Base-by-base conservation (phyloP, 164 flowering plant genomes). In the Vitis riparia region DNA sequence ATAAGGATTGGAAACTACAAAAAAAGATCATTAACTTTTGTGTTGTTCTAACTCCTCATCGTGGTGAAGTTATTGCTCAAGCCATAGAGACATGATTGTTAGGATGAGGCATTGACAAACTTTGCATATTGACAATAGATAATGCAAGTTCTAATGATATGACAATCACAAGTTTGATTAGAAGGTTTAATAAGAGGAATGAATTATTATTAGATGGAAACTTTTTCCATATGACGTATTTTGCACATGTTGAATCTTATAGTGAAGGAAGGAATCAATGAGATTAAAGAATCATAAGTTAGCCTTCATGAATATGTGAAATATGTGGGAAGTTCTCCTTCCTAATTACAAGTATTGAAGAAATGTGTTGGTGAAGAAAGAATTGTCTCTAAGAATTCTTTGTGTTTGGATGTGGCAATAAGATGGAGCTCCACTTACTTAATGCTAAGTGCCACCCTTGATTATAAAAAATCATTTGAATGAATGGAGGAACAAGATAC, bases 131-230 rank as follows among this genome's bases (percentile, higher is more conserved):
- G 0, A 62, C 68, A 0, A 44, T 74, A 15, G 77, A 74, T 27
- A 74, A 74, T 59, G 68, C 65, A 0, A 63, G 19, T 44, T 16
- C 72, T 2, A 68, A 74, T 74, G 77, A 74, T 58, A 19, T 27
- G 1, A 65, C 59, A 0, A 30, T 63, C 9, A 19, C n/a, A 15
- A n/a, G 48, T 16, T 32, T 68, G 23, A 19, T 50, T 8, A 68
- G 30, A 62, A 68, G 29, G 16, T 3, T 68, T 8, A 27, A n/a
- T 15, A 13, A 13, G 13, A 37, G 62, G 67, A 37, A 27, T 2
- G 62, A 30, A 4, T 23, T 9, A 10, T 11, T 67, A 0, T 55
- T 69, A 10, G 48, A 29, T 1, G 44, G 65, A 8, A 53, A 73
- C 14, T 55, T 5, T 8, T 49, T 76, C 11, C 76, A 76, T 27